phyloP scores from a whole-genome alignment of 371 early-diverging fungal species.

The Phascolomyces articulosus region DNA sequence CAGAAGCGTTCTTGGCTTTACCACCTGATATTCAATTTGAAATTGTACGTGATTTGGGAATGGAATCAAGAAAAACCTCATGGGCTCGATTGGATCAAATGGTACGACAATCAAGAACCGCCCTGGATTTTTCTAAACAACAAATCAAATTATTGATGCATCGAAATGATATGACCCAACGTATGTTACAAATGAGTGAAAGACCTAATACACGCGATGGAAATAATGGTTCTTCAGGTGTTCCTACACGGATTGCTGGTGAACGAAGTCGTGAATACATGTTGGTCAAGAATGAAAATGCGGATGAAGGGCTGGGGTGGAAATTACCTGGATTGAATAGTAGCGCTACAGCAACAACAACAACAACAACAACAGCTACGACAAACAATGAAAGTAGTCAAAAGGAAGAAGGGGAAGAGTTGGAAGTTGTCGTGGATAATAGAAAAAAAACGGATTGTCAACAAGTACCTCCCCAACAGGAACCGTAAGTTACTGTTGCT shows the following conservation, averaged over 20 bases:
- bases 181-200: conserved; percentile 63
- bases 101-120: conserved; percentile 66
- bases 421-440: too few species aligned
- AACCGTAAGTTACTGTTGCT: neutral
- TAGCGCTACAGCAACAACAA: neutral
- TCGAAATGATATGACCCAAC: conserved; percentile 87
- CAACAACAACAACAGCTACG: neutral
- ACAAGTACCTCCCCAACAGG: too few species aligned
- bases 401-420: neutral
- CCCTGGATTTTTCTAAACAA: conserved; percentile 87
- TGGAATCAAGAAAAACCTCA: conserved; percentile 81
- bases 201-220: conserved; percentile 31
- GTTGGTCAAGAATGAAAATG: conserved; percentile 81
- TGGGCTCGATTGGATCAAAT: conserved; percentile 76
- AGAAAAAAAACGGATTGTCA: too few species aligned
- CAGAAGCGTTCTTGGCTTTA: conserved; percentile 74
- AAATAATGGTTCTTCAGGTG: conserved; percentile 7
- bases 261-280: conserved; percentile 83
- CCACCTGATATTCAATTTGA: conserved; percentile 90
- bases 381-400: neutral
- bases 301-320: conserved; percentile 70
- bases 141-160: conserved; percentile 88
- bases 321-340: conserved; percentile 52
- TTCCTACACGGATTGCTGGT: conserved; percentile 73
- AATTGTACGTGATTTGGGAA: conserved; percentile 84